Evolutionary conservation across 2,329 filamentous ascomycete genomes (phyloP).

Genomic region (Ophiostoma novo-ulmi): DNA sequence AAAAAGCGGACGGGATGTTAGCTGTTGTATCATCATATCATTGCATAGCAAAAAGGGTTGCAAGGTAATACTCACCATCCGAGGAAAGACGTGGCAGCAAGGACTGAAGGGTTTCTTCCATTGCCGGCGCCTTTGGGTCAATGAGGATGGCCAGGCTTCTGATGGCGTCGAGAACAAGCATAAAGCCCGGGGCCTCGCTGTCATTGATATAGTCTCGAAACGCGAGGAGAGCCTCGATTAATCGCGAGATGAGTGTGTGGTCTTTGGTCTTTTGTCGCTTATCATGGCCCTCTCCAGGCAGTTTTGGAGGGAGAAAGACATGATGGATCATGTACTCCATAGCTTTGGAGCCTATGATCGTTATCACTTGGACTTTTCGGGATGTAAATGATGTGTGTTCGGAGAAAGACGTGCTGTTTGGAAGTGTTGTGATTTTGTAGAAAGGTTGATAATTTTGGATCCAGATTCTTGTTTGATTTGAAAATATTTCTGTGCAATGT

Average conservation of each 20-base stretch:
- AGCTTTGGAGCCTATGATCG: neutral
- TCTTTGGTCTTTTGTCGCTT: neutral
- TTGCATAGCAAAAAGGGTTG: neutral
- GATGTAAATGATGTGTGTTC: too few relatives aligned
- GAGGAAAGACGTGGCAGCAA: neutral
- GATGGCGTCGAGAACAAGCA: neutral
- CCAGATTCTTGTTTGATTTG: too few relatives aligned
- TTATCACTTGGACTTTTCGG: neutral
- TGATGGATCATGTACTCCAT: conserved; percentile 17
- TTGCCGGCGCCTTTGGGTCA: neutral
- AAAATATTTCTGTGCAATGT: too few relatives aligned
- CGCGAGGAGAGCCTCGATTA: neutral
- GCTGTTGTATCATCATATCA: neutral
- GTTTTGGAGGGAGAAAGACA: conserved; percentile 14
- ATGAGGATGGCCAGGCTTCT: neutral
- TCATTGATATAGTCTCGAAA: neutral
- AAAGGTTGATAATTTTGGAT: too few relatives aligned
- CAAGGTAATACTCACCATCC: neutral
- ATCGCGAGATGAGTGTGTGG: neutral
- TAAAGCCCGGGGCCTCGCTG: neutral
- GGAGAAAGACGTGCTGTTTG: too few relatives aligned
- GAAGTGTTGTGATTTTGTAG: too few relatives aligned
- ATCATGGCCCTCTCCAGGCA: conserved; percentile 5
- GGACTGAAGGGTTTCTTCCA: neutral
- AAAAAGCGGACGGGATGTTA: neutral